phyloP scores from a whole-genome alignment of 2,329 filamentous ascomycete genomes.

The Talaromyces sp. region DNA sequence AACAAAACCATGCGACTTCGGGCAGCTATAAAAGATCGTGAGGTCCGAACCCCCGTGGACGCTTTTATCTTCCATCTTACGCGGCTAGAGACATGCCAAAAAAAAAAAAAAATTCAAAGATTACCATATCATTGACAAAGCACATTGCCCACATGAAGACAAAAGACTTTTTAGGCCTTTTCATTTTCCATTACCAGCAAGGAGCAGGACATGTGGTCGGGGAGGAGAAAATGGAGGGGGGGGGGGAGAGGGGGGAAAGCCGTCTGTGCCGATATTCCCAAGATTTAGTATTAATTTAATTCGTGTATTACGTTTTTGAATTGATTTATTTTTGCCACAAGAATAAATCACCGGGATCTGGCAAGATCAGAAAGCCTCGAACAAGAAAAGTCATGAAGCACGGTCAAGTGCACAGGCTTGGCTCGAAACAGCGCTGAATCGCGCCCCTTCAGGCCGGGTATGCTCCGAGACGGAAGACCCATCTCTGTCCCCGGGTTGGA shows the following conservation, averaged over 20 bases:
- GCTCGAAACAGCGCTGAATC: background rate
- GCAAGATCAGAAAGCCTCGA: background rate
- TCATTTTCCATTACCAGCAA: conserved; percentile 2
- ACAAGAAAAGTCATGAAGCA: conserved; percentile 4
- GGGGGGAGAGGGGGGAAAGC: conserved; percentile 5
- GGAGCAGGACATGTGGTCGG: conserved; percentile 13
- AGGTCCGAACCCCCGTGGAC: background rate
- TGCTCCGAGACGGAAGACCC: conserved; percentile 10
- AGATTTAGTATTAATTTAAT: conserved; percentile 3
- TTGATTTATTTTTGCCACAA: conserved; percentile 15
- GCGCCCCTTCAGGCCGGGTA: conserved; percentile 7
- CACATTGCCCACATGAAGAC: conserved; percentile 21
- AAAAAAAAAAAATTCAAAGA: conserved; percentile 1
- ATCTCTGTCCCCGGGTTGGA: conserved; percentile 5
- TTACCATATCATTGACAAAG: conserved; percentile 1
- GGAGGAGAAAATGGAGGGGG: conserved; percentile 8
- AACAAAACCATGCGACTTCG: background rate
- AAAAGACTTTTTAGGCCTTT: background rate
- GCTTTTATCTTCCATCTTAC: conserved; percentile 15
- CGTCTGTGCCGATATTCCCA: conserved; percentile 10
- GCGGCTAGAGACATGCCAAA: conserved; percentile 14
- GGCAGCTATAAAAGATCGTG: conserved; percentile 16
- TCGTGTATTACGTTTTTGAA: too few species aligned
- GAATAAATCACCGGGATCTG: conserved; percentile 21
- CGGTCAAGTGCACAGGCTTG: background rate